Conservation (phyloP, 2,329 filamentous ascomycete genomes). For the Westerdykella aurantiaca region DNA sequence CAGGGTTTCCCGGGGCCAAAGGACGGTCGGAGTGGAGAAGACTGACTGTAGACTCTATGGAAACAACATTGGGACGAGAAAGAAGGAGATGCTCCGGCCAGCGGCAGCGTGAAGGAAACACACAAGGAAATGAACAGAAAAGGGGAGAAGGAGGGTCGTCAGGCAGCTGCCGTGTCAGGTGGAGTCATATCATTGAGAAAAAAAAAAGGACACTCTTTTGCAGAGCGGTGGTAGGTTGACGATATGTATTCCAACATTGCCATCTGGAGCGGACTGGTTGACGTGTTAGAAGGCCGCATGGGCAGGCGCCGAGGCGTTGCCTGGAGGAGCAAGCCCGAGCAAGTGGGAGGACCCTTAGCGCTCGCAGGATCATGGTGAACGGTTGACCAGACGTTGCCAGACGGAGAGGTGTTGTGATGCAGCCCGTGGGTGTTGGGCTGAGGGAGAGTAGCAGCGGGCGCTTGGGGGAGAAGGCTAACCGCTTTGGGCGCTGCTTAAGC, state of each 20-base stretch:
- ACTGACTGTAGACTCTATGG: conserved; percentile 26
- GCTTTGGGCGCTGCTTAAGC: conserved; percentile 20
- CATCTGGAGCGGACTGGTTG: conserved; percentile 14
- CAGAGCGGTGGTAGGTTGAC: conserved; percentile 26
- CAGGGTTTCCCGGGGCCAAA: conserved; percentile 18
- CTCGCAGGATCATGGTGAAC: conserved; percentile 19
- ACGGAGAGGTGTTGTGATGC: conserved; percentile 25
- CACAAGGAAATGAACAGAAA: conserved; percentile 35
- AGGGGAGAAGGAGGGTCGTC: conserved; percentile 34
- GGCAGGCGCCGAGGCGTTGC: conserved; percentile 35
- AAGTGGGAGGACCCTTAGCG: conserved; percentile 31
- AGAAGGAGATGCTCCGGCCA: conserved; percentile 27
- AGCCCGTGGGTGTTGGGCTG: conserved; percentile 8
- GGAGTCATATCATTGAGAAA: conserved; percentile 19
- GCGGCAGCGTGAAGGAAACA: conserved; percentile 27
- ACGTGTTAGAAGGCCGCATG: conserved; percentile 26
- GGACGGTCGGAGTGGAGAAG: conserved; percentile 3
- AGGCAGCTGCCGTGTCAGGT: conserved; percentile 33
- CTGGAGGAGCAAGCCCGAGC: conserved; percentile 18
- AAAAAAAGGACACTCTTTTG: conserved; percentile 4
- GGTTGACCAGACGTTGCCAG: conserved; percentile 21
- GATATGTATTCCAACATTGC: conserved; percentile 29
- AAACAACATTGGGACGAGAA: conserved; percentile 26
- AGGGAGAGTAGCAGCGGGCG: conserved; percentile 23
- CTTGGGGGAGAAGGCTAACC: conserved; percentile 19